A percentile compares a stretch with the other conserved stretches of the same genome.
Conservation (phyloP, 257 asterid species). For the Solanum tacnaense region DNA sequence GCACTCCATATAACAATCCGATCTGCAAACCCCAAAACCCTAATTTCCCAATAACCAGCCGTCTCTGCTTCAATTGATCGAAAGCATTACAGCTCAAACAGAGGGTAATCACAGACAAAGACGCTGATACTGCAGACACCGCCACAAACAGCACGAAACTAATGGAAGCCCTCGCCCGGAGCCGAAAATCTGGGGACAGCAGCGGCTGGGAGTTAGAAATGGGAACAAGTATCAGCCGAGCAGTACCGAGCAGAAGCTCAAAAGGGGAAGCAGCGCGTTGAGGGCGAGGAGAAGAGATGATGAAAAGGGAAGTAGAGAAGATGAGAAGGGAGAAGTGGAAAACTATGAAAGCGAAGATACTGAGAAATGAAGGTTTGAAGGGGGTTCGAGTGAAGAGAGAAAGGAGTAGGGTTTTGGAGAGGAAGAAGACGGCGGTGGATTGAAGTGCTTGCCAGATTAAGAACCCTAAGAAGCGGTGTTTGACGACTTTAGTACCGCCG, state of each 20-base stretch:
- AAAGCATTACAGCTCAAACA: slow-evolving; percentile 53
- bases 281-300: slow-evolving; percentile 60
- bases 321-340: slow-evolving; percentile 53
- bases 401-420: slow-evolving; percentile 46
- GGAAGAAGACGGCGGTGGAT: slow-evolving; percentile 42
- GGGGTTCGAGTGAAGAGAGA: slow-evolving; percentile 27
- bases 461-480: slow-evolving; percentile 69
- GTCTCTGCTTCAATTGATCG: slow-evolving; percentile 9
- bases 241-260: slow-evolving; percentile 34
- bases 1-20: slow-evolving; percentile 60
- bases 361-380: slow-evolving; percentile 23
- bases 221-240: slow-evolving; percentile 47
- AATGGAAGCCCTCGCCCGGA: slow-evolving; percentile 46
- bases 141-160: slow-evolving; percentile 48
- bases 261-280: slow-evolving; percentile 46
- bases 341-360: slow-evolving; percentile 32
- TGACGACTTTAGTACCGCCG: slow-evolving; percentile 35
- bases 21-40: slow-evolving; percentile 63
- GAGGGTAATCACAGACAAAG: slow-evolving; percentile 28
- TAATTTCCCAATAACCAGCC: slow-evolving; percentile 24
- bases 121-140: slow-evolving; percentile 39
- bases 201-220: slow-evolving; percentile 10
- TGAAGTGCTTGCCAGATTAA: slow-evolving; percentile 73
- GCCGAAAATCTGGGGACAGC: slow-evolving; percentile 29
- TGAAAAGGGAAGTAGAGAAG: slow-evolving; percentile 46